Conservation (phyloP, 2,329 filamentous ascomycete genomes). For the Fusarium torulosum region DNA sequence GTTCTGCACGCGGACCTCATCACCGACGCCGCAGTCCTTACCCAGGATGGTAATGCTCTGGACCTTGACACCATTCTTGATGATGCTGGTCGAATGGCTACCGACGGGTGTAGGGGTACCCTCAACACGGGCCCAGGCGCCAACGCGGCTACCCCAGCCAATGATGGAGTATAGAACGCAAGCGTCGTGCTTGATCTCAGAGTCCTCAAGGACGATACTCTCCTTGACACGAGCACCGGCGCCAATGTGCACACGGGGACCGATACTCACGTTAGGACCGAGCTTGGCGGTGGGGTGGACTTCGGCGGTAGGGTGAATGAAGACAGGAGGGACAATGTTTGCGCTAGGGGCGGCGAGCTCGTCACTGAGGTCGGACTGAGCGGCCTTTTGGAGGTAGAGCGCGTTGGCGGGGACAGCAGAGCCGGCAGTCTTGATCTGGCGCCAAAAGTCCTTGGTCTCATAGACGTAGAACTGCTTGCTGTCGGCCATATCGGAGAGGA, state of each 20-base stretch:
- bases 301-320: conserved; percentile 90
- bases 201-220: conserved; percentile 93
- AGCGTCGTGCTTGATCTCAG: conserved; percentile 95
- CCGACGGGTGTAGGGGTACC: conserved; percentile 89
- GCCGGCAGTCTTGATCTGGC: conserved; percentile 99
- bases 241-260: conserved; percentile 86
- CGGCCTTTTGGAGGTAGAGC: conserved; percentile 93
- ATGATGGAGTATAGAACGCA: conserved; percentile 97
- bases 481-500: conserved; percentile 93
- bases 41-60: conserved; percentile 98
- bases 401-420: conserved; percentile 97
- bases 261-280: conserved; percentile 95
- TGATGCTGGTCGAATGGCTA: conserved; percentile 92
- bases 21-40: conserved; percentile 93
- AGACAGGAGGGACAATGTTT: conserved; percentile 91
- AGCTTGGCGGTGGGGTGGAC: conserved; percentile 97
- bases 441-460: conserved; percentile 99
- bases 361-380: conserved; percentile 76
- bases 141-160: conserved; percentile 94
- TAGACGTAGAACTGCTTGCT: conserved; percentile 98
- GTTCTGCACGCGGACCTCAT: conserved; percentile 97
- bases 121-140: conserved; percentile 98
- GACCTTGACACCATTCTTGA: conserved; percentile 98
- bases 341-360: conserved; percentile 87
- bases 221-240: conserved; percentile 95